These are phyloP conservation scores for Ploettnerulaceae sp. DNA, from an alignment of 2,329 filamentous ascomycete genomes.

Conservation along the genomic window DNA sequence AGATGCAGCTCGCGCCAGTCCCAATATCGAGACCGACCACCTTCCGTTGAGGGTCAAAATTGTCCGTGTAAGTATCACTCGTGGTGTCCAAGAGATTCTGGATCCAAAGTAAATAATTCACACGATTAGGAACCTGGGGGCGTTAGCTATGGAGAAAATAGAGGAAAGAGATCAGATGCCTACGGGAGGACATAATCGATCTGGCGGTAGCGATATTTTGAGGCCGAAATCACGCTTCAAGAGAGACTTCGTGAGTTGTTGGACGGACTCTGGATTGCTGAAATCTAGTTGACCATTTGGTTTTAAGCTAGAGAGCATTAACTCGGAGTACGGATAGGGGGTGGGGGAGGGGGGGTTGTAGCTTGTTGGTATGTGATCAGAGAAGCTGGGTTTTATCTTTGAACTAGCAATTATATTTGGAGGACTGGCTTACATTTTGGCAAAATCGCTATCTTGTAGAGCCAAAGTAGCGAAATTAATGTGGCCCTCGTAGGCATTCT, in stretches of 20 bases:
- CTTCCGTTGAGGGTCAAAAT: conserved; percentile 49
- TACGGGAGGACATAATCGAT: conserved; percentile 84
- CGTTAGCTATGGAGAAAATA: not conserved
- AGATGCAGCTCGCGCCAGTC: conserved; percentile 87
- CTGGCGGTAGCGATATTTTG: conserved; percentile 62
- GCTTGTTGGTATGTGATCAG: too few species aligned
- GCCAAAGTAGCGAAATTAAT: conserved; percentile 61
- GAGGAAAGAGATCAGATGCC: not conserved
- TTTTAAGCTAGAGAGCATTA: conserved; percentile 40
- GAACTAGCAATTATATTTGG: too few species aligned
- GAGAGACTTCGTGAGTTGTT: conserved; percentile 77
- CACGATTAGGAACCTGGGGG: conserved; percentile 54
- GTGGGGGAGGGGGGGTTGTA: too few species aligned
- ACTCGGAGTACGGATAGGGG: not conserved
- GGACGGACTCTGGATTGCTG: conserved; percentile 67
- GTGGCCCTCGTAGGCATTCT: conserved; percentile 49
- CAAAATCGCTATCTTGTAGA: conserved; percentile 53
- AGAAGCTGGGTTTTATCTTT: too few species aligned
- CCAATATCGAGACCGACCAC: conserved; percentile 78
- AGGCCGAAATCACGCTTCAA: conserved; percentile 72
- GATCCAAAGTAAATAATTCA: conserved; percentile 90
- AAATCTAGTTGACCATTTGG: conserved; percentile 68
- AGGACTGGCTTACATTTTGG: conserved; percentile 44
- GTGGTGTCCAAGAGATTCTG: conserved; percentile 71
- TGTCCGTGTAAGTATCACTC: conserved; percentile 38